Conservation (phyloP, 108 stramenopile genomes). For the Cyclotella choctawhatcheeana region DNA sequence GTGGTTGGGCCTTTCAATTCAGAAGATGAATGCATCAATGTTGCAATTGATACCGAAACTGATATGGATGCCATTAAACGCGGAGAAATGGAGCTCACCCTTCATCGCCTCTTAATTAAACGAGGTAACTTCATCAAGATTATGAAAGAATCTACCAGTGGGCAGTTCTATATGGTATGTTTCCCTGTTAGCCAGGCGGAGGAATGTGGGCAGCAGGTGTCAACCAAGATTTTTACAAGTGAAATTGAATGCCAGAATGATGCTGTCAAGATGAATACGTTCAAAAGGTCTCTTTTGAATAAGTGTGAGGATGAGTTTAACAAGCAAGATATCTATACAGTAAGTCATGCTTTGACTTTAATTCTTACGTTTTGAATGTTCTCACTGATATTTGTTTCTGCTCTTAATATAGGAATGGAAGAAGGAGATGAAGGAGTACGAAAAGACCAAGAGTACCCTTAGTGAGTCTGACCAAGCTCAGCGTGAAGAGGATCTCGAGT, state of each 20-base stretch:
- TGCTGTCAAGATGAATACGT: conserved; percentile 81
- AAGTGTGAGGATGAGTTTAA: conserved; percentile 93
- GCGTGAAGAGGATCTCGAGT: conserved; percentile 78
- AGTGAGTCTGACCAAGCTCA: conserved; percentile 71
- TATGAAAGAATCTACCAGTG: conserved; percentile 60
- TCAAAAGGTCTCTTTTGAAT: conserved; percentile 87
- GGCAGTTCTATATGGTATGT: conserved; percentile 75
- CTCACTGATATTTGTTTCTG: not conserved
- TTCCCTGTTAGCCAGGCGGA: conserved; percentile 72
- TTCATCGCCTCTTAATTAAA: conserved; percentile 70
- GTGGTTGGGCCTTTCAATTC: conserved; percentile 76
- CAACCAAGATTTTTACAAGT: conserved; percentile 68
- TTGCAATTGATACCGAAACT: conserved; percentile 53
- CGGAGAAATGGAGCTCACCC: conserved; percentile 80
- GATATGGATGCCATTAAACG: conserved; percentile 56
- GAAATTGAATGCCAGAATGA: conserved; percentile 72
- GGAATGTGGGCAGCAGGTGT: conserved; percentile 84
- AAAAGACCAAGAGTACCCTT: conserved; percentile 63
- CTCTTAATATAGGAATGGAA: conserved; percentile 62
- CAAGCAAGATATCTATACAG: conserved; percentile 81
- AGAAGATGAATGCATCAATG: conserved; percentile 64
- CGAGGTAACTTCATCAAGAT: conserved; percentile 83
- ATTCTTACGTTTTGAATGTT: not conserved
- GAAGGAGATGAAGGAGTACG: conserved; percentile 75
- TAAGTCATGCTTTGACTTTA: not conserved